Evolutionary conservation across 2,329 filamentous ascomycete genomes (phyloP), one percentile per base, ranked within the genome.

Genomic region (Fusarium duplospermum): DNA sequence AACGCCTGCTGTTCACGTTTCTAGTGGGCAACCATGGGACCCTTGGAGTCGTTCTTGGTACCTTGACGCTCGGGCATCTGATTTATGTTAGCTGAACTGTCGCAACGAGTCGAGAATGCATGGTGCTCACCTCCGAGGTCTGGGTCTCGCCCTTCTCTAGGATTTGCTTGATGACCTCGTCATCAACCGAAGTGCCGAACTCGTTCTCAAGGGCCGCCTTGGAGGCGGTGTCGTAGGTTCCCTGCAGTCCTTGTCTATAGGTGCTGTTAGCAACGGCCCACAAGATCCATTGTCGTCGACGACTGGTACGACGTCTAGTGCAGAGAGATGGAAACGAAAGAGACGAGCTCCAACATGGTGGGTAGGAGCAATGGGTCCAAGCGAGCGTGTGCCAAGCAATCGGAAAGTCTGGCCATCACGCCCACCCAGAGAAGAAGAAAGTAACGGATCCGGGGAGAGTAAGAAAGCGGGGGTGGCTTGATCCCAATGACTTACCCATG

Each of bases 81-180:
- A 60, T 57, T 10, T 10, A 4, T 5, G 62, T 75, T 60, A 78
- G 66, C 33, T 22, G 20, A 18, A 2, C 14, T 38, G n/a, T 8
- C 59, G 13, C 16, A 24, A 24, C 4, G 3, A 7, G 16, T 40
- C 7, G 33, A 59, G 13, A 11, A 9, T 27, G 6, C 3, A 18
- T 38, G 40, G 24, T 33, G 77, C 83, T 81, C 76, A 90, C 89
- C 83, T 88, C 84, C 20, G 84, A 75, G 79, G 90, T 88, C 84
- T 96, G 92, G 64, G 92, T 82, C 18, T 87, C 87, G 24, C 96
- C 96, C 81, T 90, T 90, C 85, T 94, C 89, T 47, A 98, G 86
- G 73, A 99, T 98, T 84, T 91, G 86, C 84, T 90, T 90, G 80
- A 98, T 92, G 68, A 93, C 92, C 1, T 96, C 93, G 9, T 98